Evolutionary conservation across 192 early-diverging fungal species (phyloP).

Genomic region (Linnemannia hyalina): DNA sequence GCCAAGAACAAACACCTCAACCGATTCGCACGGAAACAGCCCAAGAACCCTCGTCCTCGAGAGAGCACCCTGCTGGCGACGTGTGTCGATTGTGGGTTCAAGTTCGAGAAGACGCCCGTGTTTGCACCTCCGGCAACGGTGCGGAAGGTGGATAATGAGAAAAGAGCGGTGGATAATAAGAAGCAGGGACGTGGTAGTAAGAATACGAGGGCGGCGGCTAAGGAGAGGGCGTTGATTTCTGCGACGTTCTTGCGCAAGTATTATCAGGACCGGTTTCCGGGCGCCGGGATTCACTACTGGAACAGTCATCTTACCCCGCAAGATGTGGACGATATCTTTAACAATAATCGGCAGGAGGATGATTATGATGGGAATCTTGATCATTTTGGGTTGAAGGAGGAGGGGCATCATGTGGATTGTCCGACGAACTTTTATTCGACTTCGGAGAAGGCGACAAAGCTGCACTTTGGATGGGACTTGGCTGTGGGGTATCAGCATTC

Average conservation of each 20-base stretch:
- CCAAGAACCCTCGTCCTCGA: constrained; percentile 14
- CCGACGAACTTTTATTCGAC: background rate
- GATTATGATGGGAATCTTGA: constrained; percentile 36
- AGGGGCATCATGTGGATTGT: constrained; percentile 6
- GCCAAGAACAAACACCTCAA: background rate
- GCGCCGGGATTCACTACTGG: background rate
- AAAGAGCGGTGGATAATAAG: constrained; percentile 2
- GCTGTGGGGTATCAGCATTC: constrained; percentile 18
- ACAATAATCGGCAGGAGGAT: constrained; percentile 14
- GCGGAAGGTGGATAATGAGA: background rate
- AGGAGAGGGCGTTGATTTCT: background rate
- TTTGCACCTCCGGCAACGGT: constrained; percentile 7
- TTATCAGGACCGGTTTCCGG: too few relatives aligned
- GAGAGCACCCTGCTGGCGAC: constrained; percentile 2
- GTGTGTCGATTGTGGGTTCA: constrained; percentile 37
- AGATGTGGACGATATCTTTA: constrained; percentile 16
- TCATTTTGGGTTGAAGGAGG: constrained; percentile 29
- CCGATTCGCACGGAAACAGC: background rate
- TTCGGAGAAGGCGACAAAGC: constrained; percentile 5
- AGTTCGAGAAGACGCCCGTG: constrained; percentile 17
- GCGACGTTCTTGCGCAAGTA: too few relatives aligned
- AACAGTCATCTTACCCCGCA: background rate
- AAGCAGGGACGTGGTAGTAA: background rate
- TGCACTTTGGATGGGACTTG: constrained; percentile 35
- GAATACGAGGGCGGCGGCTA: background rate